Conservation (phyloP, 805 yeast species). For the Jamesozyma spencerorum region DNA sequence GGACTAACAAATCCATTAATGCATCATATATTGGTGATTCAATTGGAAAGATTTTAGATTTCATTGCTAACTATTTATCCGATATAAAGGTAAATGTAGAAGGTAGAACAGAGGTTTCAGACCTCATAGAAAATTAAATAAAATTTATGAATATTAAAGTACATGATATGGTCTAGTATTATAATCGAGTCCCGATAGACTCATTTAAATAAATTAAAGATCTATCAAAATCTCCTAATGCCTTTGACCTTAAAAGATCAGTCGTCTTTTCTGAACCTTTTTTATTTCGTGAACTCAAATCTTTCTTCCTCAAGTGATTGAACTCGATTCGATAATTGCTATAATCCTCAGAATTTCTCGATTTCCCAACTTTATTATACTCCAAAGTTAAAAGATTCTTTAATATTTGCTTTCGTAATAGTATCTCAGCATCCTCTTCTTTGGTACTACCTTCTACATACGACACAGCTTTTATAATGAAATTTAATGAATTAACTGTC, state of each 20-base stretch:
- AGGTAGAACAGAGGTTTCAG: not conserved
- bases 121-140: not conserved
- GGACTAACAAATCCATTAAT: not conserved
- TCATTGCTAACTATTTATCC: constrained; percentile 1
- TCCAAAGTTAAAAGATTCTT: constrained; percentile 25
- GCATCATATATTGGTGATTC: not conserved
- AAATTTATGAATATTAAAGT: not conserved
- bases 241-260: constrained; percentile 1
- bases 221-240: constrained; percentile 21
- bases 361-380: constrained; percentile 14
- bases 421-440: not conserved
- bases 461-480: constrained; percentile 18
- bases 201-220: constrained; percentile 21
- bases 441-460: constrained; percentile 6
- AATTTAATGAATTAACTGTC: constrained; percentile 15
- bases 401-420: constrained; percentile 13
- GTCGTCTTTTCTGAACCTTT: not conserved
- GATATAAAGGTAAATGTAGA: constrained; percentile 1
- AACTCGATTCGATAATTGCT: constrained; percentile 10
- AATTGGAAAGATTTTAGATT: constrained; percentile 1
- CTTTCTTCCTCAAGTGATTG: constrained; percentile 8
- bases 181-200: constrained; percentile 19
- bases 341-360: constrained; percentile 2
- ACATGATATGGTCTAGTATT: not conserved
- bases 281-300: not conserved